Evolutionary conservation across 2,329 filamentous ascomycete species (phyloP), one percentile per base, ranked within the genome.

Genomic region (Pestalotiopsis sp.): DNA sequence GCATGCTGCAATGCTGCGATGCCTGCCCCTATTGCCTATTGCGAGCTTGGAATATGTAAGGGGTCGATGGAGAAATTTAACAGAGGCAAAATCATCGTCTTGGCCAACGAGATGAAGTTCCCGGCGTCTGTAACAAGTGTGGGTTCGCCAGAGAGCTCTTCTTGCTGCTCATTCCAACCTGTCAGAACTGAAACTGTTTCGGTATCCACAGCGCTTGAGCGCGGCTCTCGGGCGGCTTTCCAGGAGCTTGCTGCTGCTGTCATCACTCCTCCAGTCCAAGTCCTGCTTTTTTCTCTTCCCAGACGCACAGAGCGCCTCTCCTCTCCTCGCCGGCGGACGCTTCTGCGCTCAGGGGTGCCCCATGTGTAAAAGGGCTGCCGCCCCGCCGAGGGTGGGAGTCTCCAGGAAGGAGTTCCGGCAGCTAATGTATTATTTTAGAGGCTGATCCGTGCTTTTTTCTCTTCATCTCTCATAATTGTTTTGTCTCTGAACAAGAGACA

Each of bases 161-260:
- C 45, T 52, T n/a, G 13, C n/a, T 49, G 41, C 31, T 36, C n/a
- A 52, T 52, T 52, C 45, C 45, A 52, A 45, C 38, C 41, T 31
- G 27, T 49, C 38, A 65, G 27, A 66, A 25, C 31, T 57, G 63
- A 66, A 66, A 66, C 63, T 56, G 20, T 57, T 38, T 66, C 63
- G 25, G 25, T 13, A 12, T 66, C 23, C 27, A 49, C 63, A 58
- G 25, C 45, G 63, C 63, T 57, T 56, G 63, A 31, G 52, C 63
- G 63, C 45, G 63, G 63, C 63, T 66, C 63, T 66, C 63, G 63
- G 63, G 12, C 27, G 59, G 59, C 27, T 11, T 62, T 36, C 31
- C 27, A 12, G 27, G n/a, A 23, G 23, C 23, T 23, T 23, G 23
- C 23, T 23, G 23, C n/a, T 31, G 31, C 31, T 36, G n/a, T 36